Conservation (phyloP, 352 stramenopile genomes). For the Globisporangium nodosum region DNA sequence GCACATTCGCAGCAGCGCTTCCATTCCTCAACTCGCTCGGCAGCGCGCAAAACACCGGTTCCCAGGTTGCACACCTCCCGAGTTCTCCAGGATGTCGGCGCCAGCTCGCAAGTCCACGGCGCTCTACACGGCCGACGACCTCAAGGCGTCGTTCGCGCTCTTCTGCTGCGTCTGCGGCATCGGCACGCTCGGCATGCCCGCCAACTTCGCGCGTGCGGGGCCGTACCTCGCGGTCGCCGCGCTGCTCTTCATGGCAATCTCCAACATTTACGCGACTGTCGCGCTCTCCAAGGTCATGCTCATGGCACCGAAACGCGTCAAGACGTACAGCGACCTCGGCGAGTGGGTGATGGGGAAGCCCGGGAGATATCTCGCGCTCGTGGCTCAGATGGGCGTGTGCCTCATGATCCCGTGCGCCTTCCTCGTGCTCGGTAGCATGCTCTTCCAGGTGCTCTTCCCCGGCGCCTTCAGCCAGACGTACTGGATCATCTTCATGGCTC, state of each 20-base stretch:
- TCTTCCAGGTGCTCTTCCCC: conserved; percentile 46
- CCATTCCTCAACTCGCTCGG: conserved; percentile 7
- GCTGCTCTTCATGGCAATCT: conserved; percentile 43
- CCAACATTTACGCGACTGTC: conserved; percentile 44
- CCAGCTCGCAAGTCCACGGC: conserved; percentile 13
- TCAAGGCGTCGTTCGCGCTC: conserved; percentile 38
- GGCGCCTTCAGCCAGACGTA: conserved; percentile 34
- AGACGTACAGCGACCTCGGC: conserved; percentile 44
- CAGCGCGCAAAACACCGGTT: neutral
- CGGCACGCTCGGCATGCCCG: conserved; percentile 49
- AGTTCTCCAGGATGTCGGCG: conserved; percentile 3
- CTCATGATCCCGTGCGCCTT: conserved; percentile 44
- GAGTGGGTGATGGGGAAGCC: conserved; percentile 35
- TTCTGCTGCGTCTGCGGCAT: conserved; percentile 57
- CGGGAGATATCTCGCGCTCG: conserved; percentile 30
- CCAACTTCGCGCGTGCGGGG: conserved; percentile 45
- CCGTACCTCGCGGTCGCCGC: conserved; percentile 33
- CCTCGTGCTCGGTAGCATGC: conserved; percentile 41
- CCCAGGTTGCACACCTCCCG: neutral
- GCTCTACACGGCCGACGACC: conserved; percentile 38
- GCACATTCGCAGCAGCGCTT: too few species aligned
- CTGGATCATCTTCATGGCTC: conserved; percentile 45
- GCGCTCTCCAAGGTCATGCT: conserved; percentile 43
- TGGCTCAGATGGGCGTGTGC: conserved; percentile 39
- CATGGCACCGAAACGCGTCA: conserved; percentile 33